Evolutionary conservation across 2,329 filamentous ascomycete genomes (phyloP).

Genomic region (Nothopassalora personata): DNA sequence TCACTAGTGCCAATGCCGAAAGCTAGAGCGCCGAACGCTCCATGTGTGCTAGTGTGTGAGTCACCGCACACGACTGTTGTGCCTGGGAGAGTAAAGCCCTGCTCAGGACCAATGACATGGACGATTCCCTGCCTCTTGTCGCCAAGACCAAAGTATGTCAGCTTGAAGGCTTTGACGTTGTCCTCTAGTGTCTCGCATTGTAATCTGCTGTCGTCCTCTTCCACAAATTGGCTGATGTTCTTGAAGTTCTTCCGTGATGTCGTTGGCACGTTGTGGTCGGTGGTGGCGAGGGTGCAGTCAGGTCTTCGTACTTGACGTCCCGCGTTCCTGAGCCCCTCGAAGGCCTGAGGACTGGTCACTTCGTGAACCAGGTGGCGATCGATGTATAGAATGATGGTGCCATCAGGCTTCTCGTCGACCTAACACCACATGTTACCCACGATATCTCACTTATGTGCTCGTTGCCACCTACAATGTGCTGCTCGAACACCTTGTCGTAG

Average conservation of each 20-base stretch:
- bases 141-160: constrained; percentile 94
- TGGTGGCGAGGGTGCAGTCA: constrained; percentile 93
- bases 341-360: constrained; percentile 98
- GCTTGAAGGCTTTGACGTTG: constrained; percentile 91
- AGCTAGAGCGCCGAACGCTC: constrained; percentile 88
- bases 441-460: neutral
- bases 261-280: constrained; percentile 96
- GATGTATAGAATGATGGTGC: constrained; percentile 88
- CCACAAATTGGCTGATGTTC: constrained; percentile 87
- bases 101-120: constrained; percentile 96
- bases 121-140: constrained; percentile 98
- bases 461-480: constrained; percentile 61
- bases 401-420: constrained; percentile 86
- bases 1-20: constrained; percentile 98
- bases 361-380: constrained; percentile 96
- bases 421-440: constrained; percentile 7
- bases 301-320: constrained; percentile 82
- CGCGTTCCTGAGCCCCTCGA: constrained; percentile 89
- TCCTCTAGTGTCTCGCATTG: constrained; percentile 96
- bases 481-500: constrained; percentile 95
- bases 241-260: constrained; percentile 86
- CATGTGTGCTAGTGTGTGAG: constrained; percentile 96
- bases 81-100: constrained; percentile 94
- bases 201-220: constrained; percentile 85
- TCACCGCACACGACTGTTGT: constrained; percentile 97